phyloP scores from a whole-genome alignment of 2,329 filamentous ascomycete species.

The Cercospora beticola region DNA sequence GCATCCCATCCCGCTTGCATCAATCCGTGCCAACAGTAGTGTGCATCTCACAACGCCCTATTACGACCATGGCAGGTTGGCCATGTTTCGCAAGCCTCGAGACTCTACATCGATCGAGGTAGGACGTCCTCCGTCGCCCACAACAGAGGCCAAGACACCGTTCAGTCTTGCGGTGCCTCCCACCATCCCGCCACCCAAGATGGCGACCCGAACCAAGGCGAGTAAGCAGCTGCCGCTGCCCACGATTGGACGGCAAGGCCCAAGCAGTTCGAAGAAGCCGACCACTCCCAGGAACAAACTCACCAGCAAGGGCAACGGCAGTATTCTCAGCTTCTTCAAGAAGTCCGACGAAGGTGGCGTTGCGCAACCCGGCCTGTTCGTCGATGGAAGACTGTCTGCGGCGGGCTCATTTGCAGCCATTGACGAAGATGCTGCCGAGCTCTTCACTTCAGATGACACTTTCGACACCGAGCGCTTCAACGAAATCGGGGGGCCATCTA shows the following conservation, averaged over 20 bases:
- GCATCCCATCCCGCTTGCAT: background rate
- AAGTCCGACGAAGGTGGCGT: constrained; percentile 45
- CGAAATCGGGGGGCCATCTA: constrained; percentile 44
- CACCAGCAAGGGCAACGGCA: constrained; percentile 49
- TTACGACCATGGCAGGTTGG: background rate
- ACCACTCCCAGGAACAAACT: constrained; percentile 41
- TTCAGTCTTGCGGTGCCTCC: constrained; percentile 36
- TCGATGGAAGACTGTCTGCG: constrained; percentile 31
- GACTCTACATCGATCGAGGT: constrained; percentile 41
- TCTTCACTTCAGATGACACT: constrained; percentile 27
- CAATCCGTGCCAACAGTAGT: too few species aligned
- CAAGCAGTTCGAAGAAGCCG: constrained; percentile 35
- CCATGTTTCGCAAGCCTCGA: constrained; percentile 58
- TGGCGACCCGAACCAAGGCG: constrained; percentile 30
- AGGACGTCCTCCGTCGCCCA: constrained; percentile 56
- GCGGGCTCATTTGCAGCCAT: background rate
- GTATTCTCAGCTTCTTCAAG: constrained; percentile 57
- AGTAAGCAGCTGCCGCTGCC: constrained; percentile 31
- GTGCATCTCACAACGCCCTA: background rate
- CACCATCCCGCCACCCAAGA: constrained; percentile 33
- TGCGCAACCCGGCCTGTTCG: constrained; percentile 37
- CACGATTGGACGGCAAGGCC: constrained; percentile 34
- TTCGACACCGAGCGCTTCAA: constrained; percentile 42
- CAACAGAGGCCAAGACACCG: constrained; percentile 34
- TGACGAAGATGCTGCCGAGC: background rate